These are phyloP conservation scores for Polychaeton citri DNA, from an alignment of 2,329 filamentous ascomycete genomes.

Conservation along the genomic window DNA sequence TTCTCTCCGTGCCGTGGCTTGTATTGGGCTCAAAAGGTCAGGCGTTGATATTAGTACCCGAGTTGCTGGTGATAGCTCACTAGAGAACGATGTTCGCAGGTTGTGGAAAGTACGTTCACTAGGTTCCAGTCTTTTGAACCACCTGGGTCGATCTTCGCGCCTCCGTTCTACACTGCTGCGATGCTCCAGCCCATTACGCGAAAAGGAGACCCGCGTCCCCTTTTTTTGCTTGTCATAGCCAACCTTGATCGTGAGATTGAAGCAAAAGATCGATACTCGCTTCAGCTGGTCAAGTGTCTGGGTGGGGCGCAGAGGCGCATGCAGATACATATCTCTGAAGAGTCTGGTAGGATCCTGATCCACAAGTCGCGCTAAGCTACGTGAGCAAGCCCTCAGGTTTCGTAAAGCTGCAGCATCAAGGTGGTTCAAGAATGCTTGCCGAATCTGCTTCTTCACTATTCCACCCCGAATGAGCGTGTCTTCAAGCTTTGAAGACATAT, in stretches of 20 bases:
- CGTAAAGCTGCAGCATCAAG: constrained; percentile 7
- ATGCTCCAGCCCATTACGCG: too few species aligned
- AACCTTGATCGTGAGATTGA: constrained; percentile 10
- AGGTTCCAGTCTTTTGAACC: background rate
- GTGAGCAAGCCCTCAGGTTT: constrained; percentile 8
- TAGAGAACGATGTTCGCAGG: background rate
- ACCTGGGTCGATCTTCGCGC: background rate
- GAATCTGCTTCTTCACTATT: constrained; percentile 2
- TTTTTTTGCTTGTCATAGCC: constrained; percentile 1
- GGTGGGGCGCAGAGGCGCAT: constrained; percentile 3
- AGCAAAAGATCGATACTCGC: constrained; percentile 7
- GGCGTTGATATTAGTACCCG: too few species aligned
- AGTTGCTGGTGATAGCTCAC: background rate
- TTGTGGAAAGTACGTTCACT: background rate
- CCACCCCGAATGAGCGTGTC: constrained; percentile 6
- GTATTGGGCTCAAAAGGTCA: background rate
- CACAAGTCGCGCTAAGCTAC: constrained; percentile 6
- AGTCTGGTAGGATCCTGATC: constrained; percentile 5
- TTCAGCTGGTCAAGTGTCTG: constrained; percentile 1
- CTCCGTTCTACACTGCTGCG: too few species aligned
- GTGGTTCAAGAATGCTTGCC: constrained; percentile 4
- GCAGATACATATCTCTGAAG: constrained; percentile 8
- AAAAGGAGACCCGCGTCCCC: background rate
- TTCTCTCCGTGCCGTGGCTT: background rate
- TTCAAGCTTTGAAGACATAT: constrained; percentile 12